Base-by-base conservation (phyloP, 805 yeast species). In the Ogataea trehaloabstinens region DNA sequence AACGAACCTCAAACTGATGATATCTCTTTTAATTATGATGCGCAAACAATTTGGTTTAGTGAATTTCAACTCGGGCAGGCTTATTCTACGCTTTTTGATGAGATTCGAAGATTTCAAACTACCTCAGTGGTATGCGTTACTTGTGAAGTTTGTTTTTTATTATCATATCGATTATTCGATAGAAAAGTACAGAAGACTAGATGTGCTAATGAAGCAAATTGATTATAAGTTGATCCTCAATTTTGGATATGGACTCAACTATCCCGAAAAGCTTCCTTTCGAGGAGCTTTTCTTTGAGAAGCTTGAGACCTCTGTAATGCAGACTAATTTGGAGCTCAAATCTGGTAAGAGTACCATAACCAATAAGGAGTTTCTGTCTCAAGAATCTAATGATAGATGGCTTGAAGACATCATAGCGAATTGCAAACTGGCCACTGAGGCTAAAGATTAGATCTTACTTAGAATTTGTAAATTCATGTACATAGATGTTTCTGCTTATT, bases 61-160 rank as follows among this genome's bases (percentile, higher is more conserved):
- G 16, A 55, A 55, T 28, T 41, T 35, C 13, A 42, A 48, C 18
- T 34, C 56, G 8, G 24, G 37, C 24, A 40, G 53, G 25, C 25
- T 41, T 10, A 31, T 53, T 8, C 29, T 55, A 24, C 35, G 32
- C 19, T 41, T 43, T 35, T 33, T 52, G 15, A 28, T 52, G 21
- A 31, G 37, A 10, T n/a, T 36, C 6, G 36, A 40, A 12, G 46
- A 45, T 15, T 28, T 32, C 22, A 25, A 41, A 7, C 35, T 51
- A 10, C 41, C 48, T 4, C 10, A n/a, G 2, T 51, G 52, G 52
- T 44, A 40, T 25, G 49, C 53, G 1, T 20, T 41, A 2, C 19
- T 55, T 8, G 45, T 49, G 12, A 52, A 48, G 31, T 53, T 35
- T 35, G 34, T 53, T 6, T 34, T 50, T 6, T 31, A 44, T 15